phyloP scores from a whole-genome alignment of 345 rosid genomes.

The Melaleuca quinquenervia region DNA sequence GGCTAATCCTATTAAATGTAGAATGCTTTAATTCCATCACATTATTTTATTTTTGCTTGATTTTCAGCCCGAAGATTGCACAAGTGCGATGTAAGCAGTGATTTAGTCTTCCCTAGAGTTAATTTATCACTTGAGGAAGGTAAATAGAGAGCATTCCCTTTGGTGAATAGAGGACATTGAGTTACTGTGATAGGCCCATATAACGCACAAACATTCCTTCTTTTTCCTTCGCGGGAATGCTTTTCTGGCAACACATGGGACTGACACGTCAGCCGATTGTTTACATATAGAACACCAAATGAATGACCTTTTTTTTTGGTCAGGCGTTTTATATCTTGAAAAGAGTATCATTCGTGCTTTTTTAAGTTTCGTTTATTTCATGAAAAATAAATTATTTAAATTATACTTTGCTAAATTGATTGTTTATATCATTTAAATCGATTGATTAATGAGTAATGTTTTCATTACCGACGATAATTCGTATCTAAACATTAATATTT shows the following conservation, averaged over 20 bases:
- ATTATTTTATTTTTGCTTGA: neutral
- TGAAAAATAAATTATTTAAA: neutral
- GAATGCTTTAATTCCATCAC: neutral
- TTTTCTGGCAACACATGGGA: neutral
- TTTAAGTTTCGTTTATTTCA: neutral
- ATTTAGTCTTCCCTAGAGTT: neutral
- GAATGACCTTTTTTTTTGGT: neutral
- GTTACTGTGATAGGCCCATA: neutral
- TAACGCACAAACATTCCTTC: neutral
- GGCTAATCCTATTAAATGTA: neutral
- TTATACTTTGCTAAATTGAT: neutral
- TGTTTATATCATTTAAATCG: fast-evolving
- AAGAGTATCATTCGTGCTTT: neutral
- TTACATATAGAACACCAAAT: neutral
- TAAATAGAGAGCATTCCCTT: neutral
- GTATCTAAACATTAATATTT: no score
- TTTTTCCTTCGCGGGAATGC: neutral
- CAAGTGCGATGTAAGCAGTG: neutral
- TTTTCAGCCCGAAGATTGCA: neutral
- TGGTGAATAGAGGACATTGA: neutral
- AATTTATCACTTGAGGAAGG: neutral
- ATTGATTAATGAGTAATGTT: neutral
- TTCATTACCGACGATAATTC: no score
- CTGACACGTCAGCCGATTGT: neutral
- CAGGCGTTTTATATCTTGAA: neutral